Evolutionary conservation across 805 yeast genomes (phyloP), one percentile per base, ranked within the genome.

Genomic region (Candida ficus): DNA sequence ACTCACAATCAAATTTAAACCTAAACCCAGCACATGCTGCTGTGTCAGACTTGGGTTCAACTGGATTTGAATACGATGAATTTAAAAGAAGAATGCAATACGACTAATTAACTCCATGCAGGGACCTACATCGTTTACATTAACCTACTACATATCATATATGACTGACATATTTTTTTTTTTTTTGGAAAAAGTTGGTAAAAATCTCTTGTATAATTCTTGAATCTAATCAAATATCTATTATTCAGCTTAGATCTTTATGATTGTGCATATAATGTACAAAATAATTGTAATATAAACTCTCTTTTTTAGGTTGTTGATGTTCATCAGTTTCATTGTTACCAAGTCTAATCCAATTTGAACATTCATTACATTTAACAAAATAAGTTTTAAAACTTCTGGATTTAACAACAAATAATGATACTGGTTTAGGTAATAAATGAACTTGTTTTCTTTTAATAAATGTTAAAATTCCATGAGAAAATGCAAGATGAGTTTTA

Each of bases 31-130:
- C 12, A 27, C 6, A 19, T 16, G 13, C 16, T 16, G 17, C 5
- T 9, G 31, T 10, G 6, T 16, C 7, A 9, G 13, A 16, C 31
- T 4, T 26, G 29, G 29, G n/a, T 11, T 21, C 23, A 21, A 21
- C 40, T 26, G 39, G 37, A 11, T 53, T 51, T 33, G 54, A 53
- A 21, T 52, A 50, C 23, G 52, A 44, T 14, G 54, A 52, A 23
- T 54, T 49, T 38, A 54, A 52, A 33, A 49, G 57, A 44, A 49
- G 56, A 29, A 54, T 48, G 56, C 46, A 43, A 13, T 32, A 40
- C 21, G 46, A 45, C 14, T 42, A 32, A 25, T 38, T 9, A 34
- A 30, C n/a, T n/a, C n/a, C n/a, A n/a, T 26, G 16, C 28, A 26
- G 28, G 2, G 17, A 16, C 31, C 17, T 29, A 29, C 31, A 29